A percentile compares a stretch with the other conserved stretches of the same genome.
Evolutionary conservation across 495 filamentous ascomycete species (phyloP).

Genomic region (Penicillium canescens): DNA sequence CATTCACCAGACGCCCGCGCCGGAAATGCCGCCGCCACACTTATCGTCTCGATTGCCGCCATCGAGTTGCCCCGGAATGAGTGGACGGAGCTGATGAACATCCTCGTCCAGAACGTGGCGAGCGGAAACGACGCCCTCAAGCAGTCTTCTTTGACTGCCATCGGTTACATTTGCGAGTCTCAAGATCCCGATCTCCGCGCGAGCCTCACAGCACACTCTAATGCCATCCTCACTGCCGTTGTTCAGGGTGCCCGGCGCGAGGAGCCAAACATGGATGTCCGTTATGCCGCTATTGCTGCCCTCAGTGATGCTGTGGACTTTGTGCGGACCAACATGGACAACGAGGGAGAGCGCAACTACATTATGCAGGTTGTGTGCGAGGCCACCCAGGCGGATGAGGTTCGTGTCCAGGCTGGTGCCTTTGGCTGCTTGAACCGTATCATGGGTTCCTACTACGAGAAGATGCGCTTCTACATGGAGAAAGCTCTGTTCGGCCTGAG

Average conservation of each 20-base stretch:
- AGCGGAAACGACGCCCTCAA: slow-evolving; percentile 82
- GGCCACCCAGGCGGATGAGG: slow-evolving; percentile 89
- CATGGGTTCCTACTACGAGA: slow-evolving; percentile 97
- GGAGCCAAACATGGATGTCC: slow-evolving; percentile 85
- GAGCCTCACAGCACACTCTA: slow-evolving; percentile 81
- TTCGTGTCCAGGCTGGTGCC: slow-evolving; percentile 87
- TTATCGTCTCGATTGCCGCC: slow-evolving; percentile 89
- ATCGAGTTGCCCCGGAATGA: slow-evolving; percentile 92
- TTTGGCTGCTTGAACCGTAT: slow-evolving; percentile 98
- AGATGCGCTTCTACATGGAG: slow-evolving; percentile 99
- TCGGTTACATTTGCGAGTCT: slow-evolving; percentile 97
- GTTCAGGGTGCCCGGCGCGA: slow-evolving; percentile 97
- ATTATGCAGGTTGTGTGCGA: slow-evolving; percentile 99
- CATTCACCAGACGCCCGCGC: slow-evolving; percentile 72
- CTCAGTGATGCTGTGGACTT: slow-evolving; percentile 98
- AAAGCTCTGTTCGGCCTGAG: slow-evolving; percentile 97
- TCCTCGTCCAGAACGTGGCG: slow-evolving; percentile 88
- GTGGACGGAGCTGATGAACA: slow-evolving; percentile 93
- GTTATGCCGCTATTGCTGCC: slow-evolving; percentile 86
- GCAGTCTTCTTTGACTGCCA: slow-evolving; percentile 88
- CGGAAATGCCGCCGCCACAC: slow-evolving; percentile 87
- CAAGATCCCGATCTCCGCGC: slow-evolving; percentile 84
- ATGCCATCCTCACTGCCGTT: slow-evolving; percentile 95
- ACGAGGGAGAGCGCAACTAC: slow-evolving; percentile 98
- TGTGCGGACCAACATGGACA: slow-evolving; percentile 95